Evolutionary conservation across 1,139 yeast species (phyloP), one percentile per base, ranked within the genome.

Genomic region (Suhomyces terraborum): DNA sequence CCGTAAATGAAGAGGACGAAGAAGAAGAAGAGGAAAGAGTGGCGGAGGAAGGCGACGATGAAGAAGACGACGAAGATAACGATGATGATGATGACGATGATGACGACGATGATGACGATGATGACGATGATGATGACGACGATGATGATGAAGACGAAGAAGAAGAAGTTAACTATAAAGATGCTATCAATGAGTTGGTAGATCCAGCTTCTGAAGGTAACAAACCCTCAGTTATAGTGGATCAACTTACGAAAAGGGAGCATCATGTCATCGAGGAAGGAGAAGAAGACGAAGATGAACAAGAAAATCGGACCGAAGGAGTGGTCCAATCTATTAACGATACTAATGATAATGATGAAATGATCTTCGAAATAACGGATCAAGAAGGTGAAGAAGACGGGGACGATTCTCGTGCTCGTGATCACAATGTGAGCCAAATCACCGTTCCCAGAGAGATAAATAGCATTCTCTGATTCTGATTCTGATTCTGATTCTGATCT

Each of bases 31-130:
- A 53, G 1, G 60, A 55, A 2, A 57, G 54, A 4, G 61, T 53
- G 1, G 60, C 54, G 2, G 73, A 62, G 1, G 68, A 62, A 4
- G 67, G 59, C 0, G 69, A 61, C 1, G 66, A 56, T 3, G 69
- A 57, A 2, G 66, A 61, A 4, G 62, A 55, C 3, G 67, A 63
- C 3, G 68, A 61, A 2, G 71, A 65, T 1, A 70, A 63, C 1
- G 73, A 64, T 3, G 72, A 63, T 5, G 71, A 63, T 0, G 70
- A 66, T 1, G 73, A 64, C 2, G 72, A 61, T 2, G 69, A 62
- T 0, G 71, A 65, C 1, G 67, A 62, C 1, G 71, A 65, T 2
- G 69, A 66, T 1, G 69, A 64, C 1, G 68, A 61, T 2, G 66
- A 58, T 4, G 68, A 62, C 4, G 69, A 63, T 2, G 66, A 58